Percentiles rank a stretch among this genome's conserved stretches.
Conservation (phyloP, 352 stramenopile genomes). For the Phytopythium boreale region DNA sequence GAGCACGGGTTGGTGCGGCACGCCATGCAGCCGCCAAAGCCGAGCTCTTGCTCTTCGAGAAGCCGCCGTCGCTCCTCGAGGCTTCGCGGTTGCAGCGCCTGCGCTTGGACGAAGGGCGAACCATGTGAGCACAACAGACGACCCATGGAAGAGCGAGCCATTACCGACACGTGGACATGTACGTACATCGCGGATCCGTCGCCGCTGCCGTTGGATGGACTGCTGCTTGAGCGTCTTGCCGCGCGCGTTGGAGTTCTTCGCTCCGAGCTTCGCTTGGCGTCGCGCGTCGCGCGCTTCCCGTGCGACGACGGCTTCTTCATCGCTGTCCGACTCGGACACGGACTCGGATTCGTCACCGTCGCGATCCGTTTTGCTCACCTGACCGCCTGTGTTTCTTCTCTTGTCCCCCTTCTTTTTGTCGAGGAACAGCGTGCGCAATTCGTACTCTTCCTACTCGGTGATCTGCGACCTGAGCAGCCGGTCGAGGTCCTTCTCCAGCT, state of each 20-base stretch:
- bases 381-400: neutral
- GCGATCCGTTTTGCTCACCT: neutral
- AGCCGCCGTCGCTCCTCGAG: constrained; percentile 65
- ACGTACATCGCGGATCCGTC: constrained; percentile 66
- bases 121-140: neutral
- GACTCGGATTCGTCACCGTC: constrained; percentile 14
- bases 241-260: constrained; percentile 39
- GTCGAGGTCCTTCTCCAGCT: constrained; percentile 92
- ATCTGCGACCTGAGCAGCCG: constrained; percentile 87
- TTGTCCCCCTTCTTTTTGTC: constrained; percentile 8
- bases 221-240: constrained; percentile 54
- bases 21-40: constrained; percentile 73
- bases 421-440: constrained; percentile 47
- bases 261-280: constrained; percentile 25
- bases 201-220: constrained; percentile 67
- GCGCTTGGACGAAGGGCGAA: neutral
- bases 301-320: constrained; percentile 67
- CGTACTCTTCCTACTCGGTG: constrained; percentile 58
- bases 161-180: neutral
- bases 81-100: constrained; percentile 50
- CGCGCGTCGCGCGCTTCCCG: constrained; percentile 37
- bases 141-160: neutral
- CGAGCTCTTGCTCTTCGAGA: constrained; percentile 67
- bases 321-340: constrained; percentile 64
- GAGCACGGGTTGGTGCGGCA: constrained; percentile 69